phyloP scores from a whole-genome alignment of 345 rosid species.

The Boechera stricta region DNA sequence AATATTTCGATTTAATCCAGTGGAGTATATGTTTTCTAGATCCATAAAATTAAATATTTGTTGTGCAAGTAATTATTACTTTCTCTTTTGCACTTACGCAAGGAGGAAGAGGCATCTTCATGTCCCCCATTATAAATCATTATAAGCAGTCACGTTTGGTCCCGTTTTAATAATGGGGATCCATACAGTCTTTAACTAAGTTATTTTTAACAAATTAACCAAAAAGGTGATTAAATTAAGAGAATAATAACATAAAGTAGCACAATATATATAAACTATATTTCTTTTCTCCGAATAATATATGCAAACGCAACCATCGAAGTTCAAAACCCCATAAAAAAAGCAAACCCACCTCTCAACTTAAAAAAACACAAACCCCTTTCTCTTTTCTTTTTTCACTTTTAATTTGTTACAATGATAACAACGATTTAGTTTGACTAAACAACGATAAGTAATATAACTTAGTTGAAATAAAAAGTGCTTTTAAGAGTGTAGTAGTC shows the following conservation, averaged over 20 bases:
- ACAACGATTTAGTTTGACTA: slow-evolving; percentile 44
- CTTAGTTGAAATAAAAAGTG: slow-evolving; percentile 34
- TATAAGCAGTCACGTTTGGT: slow-evolving; percentile 48
- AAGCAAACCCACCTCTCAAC: slow-evolving; percentile 24
- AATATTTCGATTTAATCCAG: background rate
- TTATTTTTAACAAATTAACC: background rate
- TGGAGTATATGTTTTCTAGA: slow-evolving; percentile 1
- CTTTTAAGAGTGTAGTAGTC: slow-evolving; percentile 31
- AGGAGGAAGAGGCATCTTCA: slow-evolving; percentile 32
- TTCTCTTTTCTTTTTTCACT: slow-evolving; percentile 16
- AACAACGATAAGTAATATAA: slow-evolving; percentile 44
- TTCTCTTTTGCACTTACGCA: slow-evolving; percentile 32
- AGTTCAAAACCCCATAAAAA: slow-evolving; percentile 36
- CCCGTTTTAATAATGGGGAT: slow-evolving; percentile 23
- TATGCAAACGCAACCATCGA: slow-evolving; percentile 42
- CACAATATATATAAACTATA: slow-evolving; percentile 28
- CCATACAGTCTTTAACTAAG: background rate
- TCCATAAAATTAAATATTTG: slow-evolving; percentile 26
- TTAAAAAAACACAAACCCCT: slow-evolving; percentile 26
- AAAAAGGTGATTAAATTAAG: slow-evolving; percentile 18
- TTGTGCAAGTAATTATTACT: slow-evolving; percentile 42
- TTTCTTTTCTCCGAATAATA: slow-evolving; percentile 32
- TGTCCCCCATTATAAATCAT: slow-evolving; percentile 44
- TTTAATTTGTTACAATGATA: slow-evolving; percentile 36
- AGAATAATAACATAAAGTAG: slow-evolving; percentile 36